phyloP scores from a whole-genome alignment of 257 asterid genomes.

The Datura wrightii region DNA sequence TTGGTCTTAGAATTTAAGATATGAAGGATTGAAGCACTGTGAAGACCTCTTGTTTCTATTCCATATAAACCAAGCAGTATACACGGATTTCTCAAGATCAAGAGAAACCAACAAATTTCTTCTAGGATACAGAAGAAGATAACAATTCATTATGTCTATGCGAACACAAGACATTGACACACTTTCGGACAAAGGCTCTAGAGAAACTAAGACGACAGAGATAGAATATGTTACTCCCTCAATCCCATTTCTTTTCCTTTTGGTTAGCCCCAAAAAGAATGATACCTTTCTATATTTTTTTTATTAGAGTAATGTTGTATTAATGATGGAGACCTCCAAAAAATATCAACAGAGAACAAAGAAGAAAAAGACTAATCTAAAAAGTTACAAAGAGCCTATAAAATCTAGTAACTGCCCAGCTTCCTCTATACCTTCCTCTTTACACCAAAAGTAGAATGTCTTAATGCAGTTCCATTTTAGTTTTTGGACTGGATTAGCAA shows the following conservation, averaged over 20 bases:
- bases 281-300: neutral
- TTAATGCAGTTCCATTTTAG: too few species aligned
- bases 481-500: too few species aligned
- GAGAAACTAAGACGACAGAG: neutral
- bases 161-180: neutral
- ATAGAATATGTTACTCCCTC: neutral
- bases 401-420: too few species aligned
- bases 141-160: neutral
- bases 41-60: neutral
- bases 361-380: too few species aligned
- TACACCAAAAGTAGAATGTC: too few species aligned
- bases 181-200: neutral
- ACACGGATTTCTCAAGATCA: conserved; percentile 6
- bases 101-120: neutral
- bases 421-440: too few species aligned
- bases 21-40: neutral
- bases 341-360: too few species aligned
- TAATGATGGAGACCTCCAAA: too few species aligned
- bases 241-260: neutral
- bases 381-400: too few species aligned
- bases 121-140: neutral
- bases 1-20: neutral
- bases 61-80: neutral
- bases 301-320: too few species aligned
- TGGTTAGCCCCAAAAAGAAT: neutral